phyloP scores from a whole-genome alignment of 805 yeast genomes.

The Nakazawaea wyomingensis region DNA sequence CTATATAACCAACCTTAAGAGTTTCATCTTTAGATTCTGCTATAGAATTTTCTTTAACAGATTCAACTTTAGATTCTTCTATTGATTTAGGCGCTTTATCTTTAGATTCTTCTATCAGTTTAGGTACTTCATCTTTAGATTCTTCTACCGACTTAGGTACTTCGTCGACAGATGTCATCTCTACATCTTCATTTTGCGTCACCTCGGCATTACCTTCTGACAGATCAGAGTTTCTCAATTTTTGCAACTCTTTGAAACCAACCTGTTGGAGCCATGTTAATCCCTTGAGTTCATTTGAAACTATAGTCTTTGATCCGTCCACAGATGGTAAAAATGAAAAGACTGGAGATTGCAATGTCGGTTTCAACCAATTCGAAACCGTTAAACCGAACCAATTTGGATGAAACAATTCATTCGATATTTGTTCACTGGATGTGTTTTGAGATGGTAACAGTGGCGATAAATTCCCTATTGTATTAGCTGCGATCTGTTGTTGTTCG shows the following conservation, averaged over 20 bases:
- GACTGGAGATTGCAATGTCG: conserved; percentile 34
- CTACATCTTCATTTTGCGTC: not conserved
- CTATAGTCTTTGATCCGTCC: conserved; percentile 54
- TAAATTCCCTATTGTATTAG: conserved; percentile 40
- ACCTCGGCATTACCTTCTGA: conserved; percentile 9
- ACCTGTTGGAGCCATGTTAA: conserved; percentile 49
- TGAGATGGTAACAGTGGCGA: conserved; percentile 36
- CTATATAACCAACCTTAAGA: not conserved
- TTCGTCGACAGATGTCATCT: not conserved
- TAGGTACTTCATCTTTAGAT: too few species aligned
- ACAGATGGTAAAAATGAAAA: conserved; percentile 61
- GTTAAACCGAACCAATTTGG: conserved; percentile 65
- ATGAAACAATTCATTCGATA: conserved; percentile 49
- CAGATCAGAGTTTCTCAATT: too few species aligned
- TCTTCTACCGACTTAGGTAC: too few species aligned
- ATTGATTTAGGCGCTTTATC: too few species aligned
- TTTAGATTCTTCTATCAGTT: too few species aligned
- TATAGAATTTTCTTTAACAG: not conserved
- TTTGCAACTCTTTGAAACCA: conserved; percentile 37
- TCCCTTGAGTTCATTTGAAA: conserved; percentile 46
- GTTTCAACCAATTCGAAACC: conserved; percentile 59
- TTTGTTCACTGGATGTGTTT: conserved; percentile 30
- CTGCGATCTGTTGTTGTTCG: conserved; percentile 18
- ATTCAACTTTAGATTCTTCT: too few species aligned
- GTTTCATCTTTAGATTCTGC: not conserved